These are phyloP conservation scores for Salix purpurea DNA, from an alignment of 345 rosid species.

Conservation along the genomic window DNA sequence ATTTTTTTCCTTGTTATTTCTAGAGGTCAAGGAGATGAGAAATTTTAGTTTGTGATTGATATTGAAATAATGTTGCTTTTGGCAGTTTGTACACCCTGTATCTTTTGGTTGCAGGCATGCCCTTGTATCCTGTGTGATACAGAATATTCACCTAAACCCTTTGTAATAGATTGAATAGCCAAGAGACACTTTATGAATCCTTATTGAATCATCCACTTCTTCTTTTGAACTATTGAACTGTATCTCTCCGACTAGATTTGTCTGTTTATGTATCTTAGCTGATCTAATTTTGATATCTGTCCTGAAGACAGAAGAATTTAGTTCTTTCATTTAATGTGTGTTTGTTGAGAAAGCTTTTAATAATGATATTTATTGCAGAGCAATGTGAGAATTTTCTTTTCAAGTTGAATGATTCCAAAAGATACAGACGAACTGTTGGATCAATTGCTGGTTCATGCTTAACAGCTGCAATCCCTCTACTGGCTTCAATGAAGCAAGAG, in stretches of 20 bases:
- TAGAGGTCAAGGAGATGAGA: not conserved
- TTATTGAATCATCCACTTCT: too few species aligned
- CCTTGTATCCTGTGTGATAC: too few species aligned
- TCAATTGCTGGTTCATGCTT: conserved; percentile 80
- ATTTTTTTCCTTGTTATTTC: not conserved
- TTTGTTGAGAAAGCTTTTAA: not conserved
- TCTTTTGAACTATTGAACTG: too few species aligned
- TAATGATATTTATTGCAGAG: conserved; percentile 27
- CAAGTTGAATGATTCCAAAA: conserved; percentile 61
- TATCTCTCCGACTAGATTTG: too few species aligned
- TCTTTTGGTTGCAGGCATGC: too few species aligned
- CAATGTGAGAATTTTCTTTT: conserved; percentile 57
- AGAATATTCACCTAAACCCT: too few species aligned
- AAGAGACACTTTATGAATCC: too few species aligned
- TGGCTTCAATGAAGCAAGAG: conserved; percentile 65
- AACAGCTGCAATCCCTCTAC: conserved; percentile 62
- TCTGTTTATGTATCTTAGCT: not conserved
- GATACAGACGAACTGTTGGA: conserved; percentile 77
- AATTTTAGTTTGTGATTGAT: not conserved
- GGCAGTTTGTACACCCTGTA: not conserved
- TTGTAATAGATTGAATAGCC: too few species aligned
- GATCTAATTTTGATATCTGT: too few species aligned
- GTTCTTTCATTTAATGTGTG: too few species aligned
- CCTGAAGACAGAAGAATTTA: too few species aligned
- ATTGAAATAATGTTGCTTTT: not conserved